phyloP scores from a whole-genome alignment of 208 protist species.

The Herpetomonas samuelpessoai region DNA sequence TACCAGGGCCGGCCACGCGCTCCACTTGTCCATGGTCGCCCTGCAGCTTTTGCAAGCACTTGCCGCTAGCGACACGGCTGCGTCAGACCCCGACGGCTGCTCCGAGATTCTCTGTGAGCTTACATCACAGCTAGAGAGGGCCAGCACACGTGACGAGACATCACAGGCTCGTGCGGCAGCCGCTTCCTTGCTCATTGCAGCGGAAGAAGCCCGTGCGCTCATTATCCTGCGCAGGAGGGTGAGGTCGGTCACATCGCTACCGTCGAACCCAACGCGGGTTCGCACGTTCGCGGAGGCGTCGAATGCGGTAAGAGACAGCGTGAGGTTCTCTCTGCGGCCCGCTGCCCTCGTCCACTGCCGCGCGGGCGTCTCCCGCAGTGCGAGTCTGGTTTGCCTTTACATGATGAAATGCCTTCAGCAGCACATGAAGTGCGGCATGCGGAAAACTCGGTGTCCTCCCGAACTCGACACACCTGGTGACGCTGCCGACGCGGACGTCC shows the following conservation, averaged over 20 bases:
- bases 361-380: slow-evolving; percentile 73
- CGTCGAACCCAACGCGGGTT: neutral
- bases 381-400: slow-evolving; percentile 65
- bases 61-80: neutral
- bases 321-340: neutral
- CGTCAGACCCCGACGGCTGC: neutral
- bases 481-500: neutral
- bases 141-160: no score
- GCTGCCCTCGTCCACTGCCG: slow-evolving; percentile 77
- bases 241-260: neutral
- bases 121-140: no score
- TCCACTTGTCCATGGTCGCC: no score
- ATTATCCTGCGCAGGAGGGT: neutral
- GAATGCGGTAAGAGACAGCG: neutral
- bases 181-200: neutral
- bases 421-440: neutral
- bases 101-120: no score
- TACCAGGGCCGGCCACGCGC: neutral
- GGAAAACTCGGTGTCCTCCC: no score
- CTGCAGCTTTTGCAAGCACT: neutral
- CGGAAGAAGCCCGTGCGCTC: neutral
- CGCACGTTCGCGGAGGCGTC: no score
- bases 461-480: neutral
- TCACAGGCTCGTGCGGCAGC: neutral
- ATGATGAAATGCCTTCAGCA: slow-evolving; percentile 21